Base-by-base conservation (phyloP, 305 asterid genomes). In the Ajuga reptans region DNA sequence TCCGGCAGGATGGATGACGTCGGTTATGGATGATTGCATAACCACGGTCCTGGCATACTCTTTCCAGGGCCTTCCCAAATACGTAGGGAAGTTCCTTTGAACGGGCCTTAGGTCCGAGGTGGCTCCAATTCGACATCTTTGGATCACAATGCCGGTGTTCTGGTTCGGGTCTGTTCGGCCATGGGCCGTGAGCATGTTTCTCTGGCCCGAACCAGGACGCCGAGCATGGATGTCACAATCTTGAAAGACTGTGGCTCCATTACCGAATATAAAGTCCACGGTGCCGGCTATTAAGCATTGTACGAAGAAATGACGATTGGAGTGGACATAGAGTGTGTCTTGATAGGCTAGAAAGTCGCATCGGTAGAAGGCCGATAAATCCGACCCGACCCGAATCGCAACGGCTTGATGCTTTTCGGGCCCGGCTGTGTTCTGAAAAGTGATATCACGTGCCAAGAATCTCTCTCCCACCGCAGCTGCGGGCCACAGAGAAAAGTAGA, bases 401-500 rank as follows among this genome's bases (percentile, higher is more conserved):
- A 92, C 98, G 2, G 98, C 98, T 45, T 92, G 98, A 81, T 92
- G 96, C 78, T 88, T 88, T 0, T 85, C 73, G 0, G 92, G 79
- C 9, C 98, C 98, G 1, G 98, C 98, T 2, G 96, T 82, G 87
- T 92, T 92, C 47, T 89, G 85, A 75, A 92, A 85, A 0, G 98
- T 84, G 41, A 92, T 80, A 67, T 86, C 96, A 2, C 92, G 75
- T 4, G 96, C 98, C 54, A 89, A 60, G 80, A 92, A 92, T 55
- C 74, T 74, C 31, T 77, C 92, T 0, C 98, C 98, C 9, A 92
- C 96, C 0, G 57, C 96, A 4, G 91, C 98, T 92, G 86, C 77
- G 72, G 5, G 51, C 67, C 63, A 47, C 55, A 42, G 46, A 7
- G 0, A 47, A 59, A 66, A 51, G 39, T 12, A 11, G 39, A 17